These are phyloP conservation scores for Amoebophrya sp. DNA, from an alignment of 169 alveolate genomes.

Conservation along the genomic window DNA sequence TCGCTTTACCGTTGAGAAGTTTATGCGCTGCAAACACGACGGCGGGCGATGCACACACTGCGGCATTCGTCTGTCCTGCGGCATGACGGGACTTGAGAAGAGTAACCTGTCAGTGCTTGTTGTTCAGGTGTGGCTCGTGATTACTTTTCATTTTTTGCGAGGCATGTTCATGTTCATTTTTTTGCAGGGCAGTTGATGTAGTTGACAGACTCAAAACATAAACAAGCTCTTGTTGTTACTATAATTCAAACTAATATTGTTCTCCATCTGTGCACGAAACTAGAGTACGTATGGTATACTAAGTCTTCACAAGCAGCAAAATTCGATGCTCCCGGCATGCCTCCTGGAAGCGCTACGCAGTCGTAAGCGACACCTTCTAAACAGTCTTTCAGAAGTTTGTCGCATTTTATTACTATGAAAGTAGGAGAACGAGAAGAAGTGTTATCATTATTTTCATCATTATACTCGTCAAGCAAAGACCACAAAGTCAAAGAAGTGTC, in stretches of 20 bases:
- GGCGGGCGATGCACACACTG: conserved; percentile 33
- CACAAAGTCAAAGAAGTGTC: too few relatives aligned
- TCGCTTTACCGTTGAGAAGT: not conserved
- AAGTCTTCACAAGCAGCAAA: not conserved
- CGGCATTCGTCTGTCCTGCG: conserved; percentile 16
- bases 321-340: not conserved
- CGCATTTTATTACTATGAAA: not conserved
- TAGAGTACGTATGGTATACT: not conserved
- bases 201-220: too few relatives aligned
- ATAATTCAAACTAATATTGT: too few relatives aligned
- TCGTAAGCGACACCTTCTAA: not conserved
- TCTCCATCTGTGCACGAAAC: not conserved
- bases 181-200: too few relatives aligned
- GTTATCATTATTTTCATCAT: too few relatives aligned
- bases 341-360: conserved; percentile 11
- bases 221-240: too few relatives aligned
- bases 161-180: not conserved
- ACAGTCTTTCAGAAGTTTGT: not conserved
- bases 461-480: too few relatives aligned
- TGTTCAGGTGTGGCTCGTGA: not conserved
- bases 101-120: not conserved
- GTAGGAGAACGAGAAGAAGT: too few relatives aligned
- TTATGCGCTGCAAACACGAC: conserved; percentile 33
- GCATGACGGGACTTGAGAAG: not conserved
- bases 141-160: not conserved